A percentile compares a stretch with the other conserved stretches of the same genome.
Conservation (phyloP, 2,329 filamentous ascomycete species). For the Talaromyces rugulosus region DNA sequence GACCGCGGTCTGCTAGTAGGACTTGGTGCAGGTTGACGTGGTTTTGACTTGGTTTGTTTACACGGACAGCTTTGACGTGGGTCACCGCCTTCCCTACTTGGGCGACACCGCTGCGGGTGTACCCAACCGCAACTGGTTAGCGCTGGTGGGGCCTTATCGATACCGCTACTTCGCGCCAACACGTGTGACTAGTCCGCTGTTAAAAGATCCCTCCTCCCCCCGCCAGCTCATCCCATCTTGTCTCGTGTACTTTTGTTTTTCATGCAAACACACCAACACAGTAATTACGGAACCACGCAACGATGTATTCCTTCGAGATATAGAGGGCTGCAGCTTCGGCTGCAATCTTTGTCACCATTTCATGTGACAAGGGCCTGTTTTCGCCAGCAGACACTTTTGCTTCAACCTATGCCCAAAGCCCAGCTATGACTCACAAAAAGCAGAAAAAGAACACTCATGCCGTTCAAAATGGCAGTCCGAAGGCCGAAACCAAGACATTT, state of each 20-base stretch:
- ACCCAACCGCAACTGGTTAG: slow-evolving; percentile 3
- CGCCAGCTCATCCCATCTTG: not conserved
- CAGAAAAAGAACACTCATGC: slow-evolving; percentile 37
- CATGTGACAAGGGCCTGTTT: slow-evolving; percentile 24
- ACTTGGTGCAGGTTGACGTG: slow-evolving; percentile 22
- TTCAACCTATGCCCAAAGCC: slow-evolving; percentile 26
- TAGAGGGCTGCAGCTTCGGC: slow-evolving; percentile 42
- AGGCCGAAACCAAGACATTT: slow-evolving; percentile 32
- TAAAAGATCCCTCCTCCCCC: not conserved
- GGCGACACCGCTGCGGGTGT: slow-evolving; percentile 1
- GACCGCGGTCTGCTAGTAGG: slow-evolving; percentile 4
- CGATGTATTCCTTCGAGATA: slow-evolving; percentile 26
- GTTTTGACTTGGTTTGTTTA: slow-evolving; percentile 32
- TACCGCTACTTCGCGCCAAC: slow-evolving; percentile 13
- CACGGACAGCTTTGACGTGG: slow-evolving; percentile 8
- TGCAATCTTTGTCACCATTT: slow-evolving; percentile 34
- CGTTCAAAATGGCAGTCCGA: slow-evolving; percentile 28
- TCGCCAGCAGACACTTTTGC: slow-evolving; percentile 16
- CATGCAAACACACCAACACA: not conserved
- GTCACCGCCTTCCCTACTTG: slow-evolving; percentile 12
- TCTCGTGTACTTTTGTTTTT: not conserved
- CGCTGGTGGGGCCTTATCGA: slow-evolving; percentile 12
- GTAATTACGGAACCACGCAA: slow-evolving; percentile 9
- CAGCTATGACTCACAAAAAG: slow-evolving; percentile 44
- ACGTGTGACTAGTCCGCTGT: not conserved